Conservation (phyloP, 139 green algal species). For the Chloropicon primus region DNA sequence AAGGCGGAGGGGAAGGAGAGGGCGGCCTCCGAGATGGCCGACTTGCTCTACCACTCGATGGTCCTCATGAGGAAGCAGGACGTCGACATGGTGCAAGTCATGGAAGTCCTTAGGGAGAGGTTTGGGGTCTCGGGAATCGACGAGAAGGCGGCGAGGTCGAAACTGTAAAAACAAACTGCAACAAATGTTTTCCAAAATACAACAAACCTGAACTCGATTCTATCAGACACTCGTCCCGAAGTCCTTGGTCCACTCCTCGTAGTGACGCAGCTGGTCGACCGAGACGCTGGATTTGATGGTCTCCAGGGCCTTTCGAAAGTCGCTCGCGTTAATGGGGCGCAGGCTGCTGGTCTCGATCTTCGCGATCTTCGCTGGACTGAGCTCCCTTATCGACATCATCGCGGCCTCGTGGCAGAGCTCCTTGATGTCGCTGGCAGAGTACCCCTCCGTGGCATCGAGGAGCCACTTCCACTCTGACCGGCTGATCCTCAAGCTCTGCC, state of each 20-base stretch:
- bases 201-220: not conserved
- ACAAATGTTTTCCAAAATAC: not conserved
- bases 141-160: slow-evolving; percentile 70
- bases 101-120: slow-evolving; percentile 45
- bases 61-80: slow-evolving; percentile 79
- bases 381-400: not conserved
- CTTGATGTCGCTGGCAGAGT: not conserved
- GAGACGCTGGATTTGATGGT: not conserved
- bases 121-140: slow-evolving; percentile 72
- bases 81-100: slow-evolving; percentile 67
- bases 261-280: not conserved
- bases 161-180: not conserved
- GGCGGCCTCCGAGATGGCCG: slow-evolving; percentile 75
- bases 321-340: not conserved
- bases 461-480: not conserved
- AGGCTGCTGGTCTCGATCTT: not conserved
- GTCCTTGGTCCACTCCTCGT: not conserved
- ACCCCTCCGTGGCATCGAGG: not conserved
- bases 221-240: not conserved
- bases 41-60: slow-evolving; percentile 95
- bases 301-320: not conserved
- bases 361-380: not conserved
- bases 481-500: not conserved
- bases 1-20: slow-evolving; percentile 68
- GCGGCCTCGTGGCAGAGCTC: not conserved